These are phyloP conservation scores for Aaosphaeria arxii DNA, from an alignment of 2,329 filamentous ascomycete genomes.

Conservation along the genomic window DNA sequence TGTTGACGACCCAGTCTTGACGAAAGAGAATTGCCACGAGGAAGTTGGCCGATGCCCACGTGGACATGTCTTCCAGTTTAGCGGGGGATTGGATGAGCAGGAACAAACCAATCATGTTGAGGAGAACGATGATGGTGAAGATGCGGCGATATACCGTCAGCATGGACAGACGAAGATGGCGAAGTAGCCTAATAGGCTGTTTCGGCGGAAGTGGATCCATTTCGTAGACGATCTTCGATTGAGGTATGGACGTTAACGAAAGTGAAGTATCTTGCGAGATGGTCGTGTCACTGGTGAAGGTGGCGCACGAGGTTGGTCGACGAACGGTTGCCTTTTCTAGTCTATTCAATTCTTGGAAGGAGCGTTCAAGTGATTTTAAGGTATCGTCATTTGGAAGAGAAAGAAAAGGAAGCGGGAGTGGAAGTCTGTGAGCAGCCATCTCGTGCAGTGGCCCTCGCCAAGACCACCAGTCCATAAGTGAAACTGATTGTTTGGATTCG, in stretches of 20 bases:
- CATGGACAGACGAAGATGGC: conserved; percentile 14
- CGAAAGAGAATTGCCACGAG: conserved; percentile 24
- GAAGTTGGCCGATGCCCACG: conserved; percentile 32
- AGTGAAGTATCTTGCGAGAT: neutral
- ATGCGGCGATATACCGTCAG: conserved; percentile 39
- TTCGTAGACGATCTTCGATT: neutral
- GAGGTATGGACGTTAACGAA: neutral
- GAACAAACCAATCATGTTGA: conserved; percentile 32
- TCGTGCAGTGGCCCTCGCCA: too few relatives aligned
- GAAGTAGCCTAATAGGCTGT: conserved; percentile 9
- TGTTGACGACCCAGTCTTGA: conserved; percentile 31
- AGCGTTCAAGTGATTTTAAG: too few relatives aligned
- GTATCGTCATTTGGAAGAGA: too few relatives aligned
- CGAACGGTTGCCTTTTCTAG: conserved; percentile 14
- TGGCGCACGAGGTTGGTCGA: neutral
- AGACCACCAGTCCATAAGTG: too few relatives aligned
- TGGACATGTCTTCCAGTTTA: conserved; percentile 15
- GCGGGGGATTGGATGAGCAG: conserved; percentile 5
- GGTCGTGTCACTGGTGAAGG: neutral
- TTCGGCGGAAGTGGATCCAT: conserved; percentile 6
- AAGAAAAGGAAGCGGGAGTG: too few relatives aligned
- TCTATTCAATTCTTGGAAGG: neutral
- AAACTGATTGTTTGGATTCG: too few relatives aligned
- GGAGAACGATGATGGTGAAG: conserved; percentile 41
- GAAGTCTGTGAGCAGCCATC: too few relatives aligned